Percentiles rank a stretch among this genome's conserved stretches.
phyloP scores from a whole-genome alignment of 768 basidiomycete species.

The Phlegmacium glaucopus region DNA sequence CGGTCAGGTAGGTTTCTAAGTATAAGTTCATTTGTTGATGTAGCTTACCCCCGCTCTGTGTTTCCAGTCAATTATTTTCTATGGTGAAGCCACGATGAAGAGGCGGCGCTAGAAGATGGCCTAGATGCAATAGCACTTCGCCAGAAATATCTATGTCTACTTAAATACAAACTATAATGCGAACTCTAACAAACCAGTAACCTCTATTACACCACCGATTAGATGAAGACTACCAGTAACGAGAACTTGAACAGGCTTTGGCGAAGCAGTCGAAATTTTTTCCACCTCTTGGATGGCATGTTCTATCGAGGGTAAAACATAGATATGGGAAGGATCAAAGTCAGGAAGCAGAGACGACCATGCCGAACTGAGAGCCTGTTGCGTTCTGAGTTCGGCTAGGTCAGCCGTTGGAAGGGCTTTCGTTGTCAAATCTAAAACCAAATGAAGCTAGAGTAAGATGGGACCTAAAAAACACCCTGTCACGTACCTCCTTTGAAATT shows the following conservation, averaged over 20 bases:
- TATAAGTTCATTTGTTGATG: slow-evolving; percentile 1
- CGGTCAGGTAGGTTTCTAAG: slow-evolving; percentile 38
- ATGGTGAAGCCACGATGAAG: slow-evolving; percentile 29
- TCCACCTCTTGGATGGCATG: slow-evolving; percentile 76
- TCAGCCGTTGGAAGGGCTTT: slow-evolving; percentile 61
- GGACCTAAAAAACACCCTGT: background rate
- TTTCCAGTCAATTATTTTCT: slow-evolving; percentile 52
- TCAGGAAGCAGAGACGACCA: slow-evolving; percentile 66
- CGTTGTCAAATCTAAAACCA: slow-evolving; percentile 67
- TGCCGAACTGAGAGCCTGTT: slow-evolving; percentile 69
- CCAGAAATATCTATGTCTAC: background rate
- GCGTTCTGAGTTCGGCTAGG: slow-evolving; percentile 63
- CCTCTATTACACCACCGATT: slow-evolving; percentile 92
- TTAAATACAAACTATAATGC: slow-evolving; percentile 42
- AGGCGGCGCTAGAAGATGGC: background rate
- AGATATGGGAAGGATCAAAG: slow-evolving; percentile 59
- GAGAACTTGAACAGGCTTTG: slow-evolving; percentile 51
- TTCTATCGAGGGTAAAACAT: slow-evolving; percentile 85
- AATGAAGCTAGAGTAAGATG: background rate
- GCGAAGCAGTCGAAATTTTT: slow-evolving; percentile 28
- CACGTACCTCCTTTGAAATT: slow-evolving; percentile 81
- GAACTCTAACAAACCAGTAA: slow-evolving; percentile 72
- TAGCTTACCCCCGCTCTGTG: background rate
- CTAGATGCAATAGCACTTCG: background rate
- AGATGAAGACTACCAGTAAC: slow-evolving; percentile 93